Evolutionary conservation across 306 rosid genomes (phyloP).

Genomic region (Medicago lupulina): DNA sequence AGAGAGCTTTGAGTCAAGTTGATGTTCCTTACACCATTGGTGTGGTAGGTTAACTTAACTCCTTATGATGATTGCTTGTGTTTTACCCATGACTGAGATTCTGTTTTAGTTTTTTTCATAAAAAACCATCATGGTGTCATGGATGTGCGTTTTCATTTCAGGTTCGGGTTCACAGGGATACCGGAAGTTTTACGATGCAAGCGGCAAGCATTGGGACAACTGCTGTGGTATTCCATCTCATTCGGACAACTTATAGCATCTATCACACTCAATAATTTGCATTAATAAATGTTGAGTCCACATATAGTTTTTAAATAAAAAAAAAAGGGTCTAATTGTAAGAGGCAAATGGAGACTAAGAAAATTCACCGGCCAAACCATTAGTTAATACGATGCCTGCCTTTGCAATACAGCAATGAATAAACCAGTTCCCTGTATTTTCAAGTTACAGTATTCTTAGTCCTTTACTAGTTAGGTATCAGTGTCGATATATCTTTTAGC

Average conservation of each 20-base stretch:
- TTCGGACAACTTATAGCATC: neutral
- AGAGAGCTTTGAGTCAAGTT: slow-evolving; percentile 66
- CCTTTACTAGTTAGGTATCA: slow-evolving; percentile 20
- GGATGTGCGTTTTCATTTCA: slow-evolving; percentile 42
- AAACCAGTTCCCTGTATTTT: slow-evolving; percentile 10
- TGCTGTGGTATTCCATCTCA: slow-evolving; percentile 68
- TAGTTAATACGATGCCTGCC: slow-evolving; percentile 30
- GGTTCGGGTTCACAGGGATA: slow-evolving; percentile 65
- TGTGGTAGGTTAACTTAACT: slow-evolving; percentile 74
- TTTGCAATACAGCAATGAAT: slow-evolving; percentile 28
- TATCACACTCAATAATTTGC: slow-evolving; percentile 10
- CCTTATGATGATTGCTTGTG: slow-evolving; percentile 23
- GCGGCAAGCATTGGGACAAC: slow-evolving; percentile 81
- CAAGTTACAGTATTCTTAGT: slow-evolving; percentile 16
- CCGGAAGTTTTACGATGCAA: slow-evolving; percentile 46
- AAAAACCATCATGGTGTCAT: neutral
- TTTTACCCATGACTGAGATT: slow-evolving; percentile 34
- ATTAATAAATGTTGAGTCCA: slow-evolving; percentile 21
- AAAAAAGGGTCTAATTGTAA: neutral
- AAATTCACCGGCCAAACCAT: neutral
- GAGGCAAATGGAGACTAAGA: neutral
- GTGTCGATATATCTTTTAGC: slow-evolving; percentile 30
- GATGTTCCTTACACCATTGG: slow-evolving; percentile 80
- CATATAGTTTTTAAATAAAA: slow-evolving; percentile 13
- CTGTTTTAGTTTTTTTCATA: slow-evolving; percentile 21